phyloP scores from a whole-genome alignment of 2,329 filamentous ascomycete species.

The Epichloe aotearoae region DNA sequence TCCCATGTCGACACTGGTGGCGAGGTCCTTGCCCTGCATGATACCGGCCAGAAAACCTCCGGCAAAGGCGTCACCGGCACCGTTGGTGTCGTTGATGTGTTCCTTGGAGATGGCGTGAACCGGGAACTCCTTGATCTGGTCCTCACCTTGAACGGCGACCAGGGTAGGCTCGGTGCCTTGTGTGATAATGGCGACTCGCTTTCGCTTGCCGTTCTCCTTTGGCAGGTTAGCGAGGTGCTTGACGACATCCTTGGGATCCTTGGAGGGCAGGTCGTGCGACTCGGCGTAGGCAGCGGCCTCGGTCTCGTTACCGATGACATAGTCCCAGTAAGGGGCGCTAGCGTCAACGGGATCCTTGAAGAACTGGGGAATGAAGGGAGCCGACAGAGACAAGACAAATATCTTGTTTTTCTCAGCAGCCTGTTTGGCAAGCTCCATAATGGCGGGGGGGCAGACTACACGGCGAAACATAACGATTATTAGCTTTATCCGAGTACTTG shows the following conservation, averaged over 20 bases:
- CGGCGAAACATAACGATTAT: not conserved
- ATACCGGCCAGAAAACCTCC: constrained; percentile 87
- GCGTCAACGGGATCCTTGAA: constrained; percentile 93
- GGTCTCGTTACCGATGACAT: constrained; percentile 92
- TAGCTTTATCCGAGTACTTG: not conserved
- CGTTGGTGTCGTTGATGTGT: constrained; percentile 90
- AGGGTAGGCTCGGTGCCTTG: constrained; percentile 89
- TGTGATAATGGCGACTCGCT: constrained; percentile 81
- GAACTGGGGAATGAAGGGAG: constrained; percentile 92
- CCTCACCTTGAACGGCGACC: constrained; percentile 61
- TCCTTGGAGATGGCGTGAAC: constrained; percentile 67
- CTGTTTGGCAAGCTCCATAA: constrained; percentile 81
- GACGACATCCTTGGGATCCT: constrained; percentile 73
- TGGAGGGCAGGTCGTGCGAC: constrained; percentile 60
- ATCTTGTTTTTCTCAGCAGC: constrained; percentile 81
- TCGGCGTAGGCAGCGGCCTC: constrained; percentile 83
- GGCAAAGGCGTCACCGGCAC: constrained; percentile 92
- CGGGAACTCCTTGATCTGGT: constrained; percentile 60
- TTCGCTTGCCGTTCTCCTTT: constrained; percentile 79
- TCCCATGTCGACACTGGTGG: constrained; percentile 74
- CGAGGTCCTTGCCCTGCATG: constrained; percentile 69
- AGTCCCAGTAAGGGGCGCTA: constrained; percentile 84
- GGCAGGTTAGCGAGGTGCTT: constrained; percentile 75
- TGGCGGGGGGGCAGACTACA: constrained; percentile 72
- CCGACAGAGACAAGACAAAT: constrained; percentile 83